A percentile compares a stretch with the other conserved stretches of the same genome.
phyloP scores from a whole-genome alignment of 2,329 filamentous ascomycete genomes.

The Simplicillium aogashimaense region DNA sequence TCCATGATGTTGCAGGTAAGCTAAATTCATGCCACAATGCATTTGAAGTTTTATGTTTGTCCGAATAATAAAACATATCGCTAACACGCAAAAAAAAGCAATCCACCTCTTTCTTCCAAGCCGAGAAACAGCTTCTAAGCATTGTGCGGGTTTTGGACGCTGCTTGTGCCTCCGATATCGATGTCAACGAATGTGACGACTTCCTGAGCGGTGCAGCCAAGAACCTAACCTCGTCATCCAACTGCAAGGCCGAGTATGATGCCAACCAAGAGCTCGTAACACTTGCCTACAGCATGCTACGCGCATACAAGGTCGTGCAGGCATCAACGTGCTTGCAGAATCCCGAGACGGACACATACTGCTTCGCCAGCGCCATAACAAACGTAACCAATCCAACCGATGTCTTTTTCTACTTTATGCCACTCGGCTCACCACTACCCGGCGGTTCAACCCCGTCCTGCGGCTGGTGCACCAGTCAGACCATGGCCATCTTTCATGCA shows the following conservation, averaged over 20 bases:
- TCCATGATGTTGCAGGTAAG: slow-evolving; percentile 73
- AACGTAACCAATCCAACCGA: slow-evolving; percentile 62
- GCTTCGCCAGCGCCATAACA: slow-evolving; percentile 75
- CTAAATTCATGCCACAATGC: slow-evolving; percentile 1
- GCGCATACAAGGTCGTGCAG: slow-evolving; percentile 70
- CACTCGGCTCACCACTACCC: slow-evolving; percentile 64
- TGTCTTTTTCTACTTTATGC: slow-evolving; percentile 76
- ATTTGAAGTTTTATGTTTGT: too few relatives aligned
- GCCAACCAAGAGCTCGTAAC: slow-evolving; percentile 59
- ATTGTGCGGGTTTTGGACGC: slow-evolving; percentile 72
- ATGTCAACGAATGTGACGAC: slow-evolving; percentile 48
- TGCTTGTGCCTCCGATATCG: slow-evolving; percentile 56
- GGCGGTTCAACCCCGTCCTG: slow-evolving; percentile 62
- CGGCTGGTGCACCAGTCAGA: slow-evolving; percentile 63
- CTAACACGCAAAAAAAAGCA: too few relatives aligned
- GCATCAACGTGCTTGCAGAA: slow-evolving; percentile 70
- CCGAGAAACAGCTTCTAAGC: slow-evolving; percentile 57
- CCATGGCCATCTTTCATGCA: slow-evolving; percentile 70
- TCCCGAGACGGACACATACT: slow-evolving; percentile 56
- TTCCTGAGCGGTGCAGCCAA: slow-evolving; percentile 56
- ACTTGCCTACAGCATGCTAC: slow-evolving; percentile 65
- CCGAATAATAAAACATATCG: too few relatives aligned
- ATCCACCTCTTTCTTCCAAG: slow-evolving; percentile 76
- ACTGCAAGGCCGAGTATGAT: slow-evolving; percentile 64
- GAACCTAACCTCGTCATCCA: slow-evolving; percentile 49